Evolutionary conservation across 441 rosid genomes (phyloP), one percentile per base, ranked within the genome.

Genomic region (Populus hybrid): DNA sequence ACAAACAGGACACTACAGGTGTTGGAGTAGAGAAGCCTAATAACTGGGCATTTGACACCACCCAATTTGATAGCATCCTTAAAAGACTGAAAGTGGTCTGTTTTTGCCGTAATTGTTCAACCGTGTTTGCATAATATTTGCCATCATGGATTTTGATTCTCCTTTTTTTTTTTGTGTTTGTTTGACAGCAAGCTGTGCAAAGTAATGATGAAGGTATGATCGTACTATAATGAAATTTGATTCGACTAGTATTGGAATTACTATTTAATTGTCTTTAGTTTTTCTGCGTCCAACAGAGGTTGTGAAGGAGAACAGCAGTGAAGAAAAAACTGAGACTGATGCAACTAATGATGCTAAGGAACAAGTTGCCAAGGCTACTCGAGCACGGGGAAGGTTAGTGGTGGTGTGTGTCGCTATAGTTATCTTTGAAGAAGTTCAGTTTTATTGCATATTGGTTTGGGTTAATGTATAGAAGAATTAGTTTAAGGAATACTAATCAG

Each of bases 21-120:
- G 89, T 97, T 83, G 98, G 99, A 18, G 23, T 89, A 30, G 98
- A 94, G 73, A 97, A 97, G 92, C 97, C 92, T 7, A 97, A 93
- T 78, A 88, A 87, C 3, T 97, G 98, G 99, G 98, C 99, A 2
- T 97, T 97, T 61, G 98, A 97, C 86, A 90, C 98, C 3, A 85
- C 98, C 16, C 98, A 94, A 79, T 97, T 94, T 69, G 98, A 97
- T 88, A 90, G 89, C 80, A 94, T 97, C 79, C 97, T 97, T 76
- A 91, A 93, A 85, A 88, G 94, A 87, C 75, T 97, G 86, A 94
- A 89, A 92, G 99, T 97, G 98, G 99, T 93, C 81, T 79, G 78
- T 63, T 66, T 78, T 68, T 28, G 64, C 69, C 16, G 23, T 26
- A 32, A 3, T 79, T 21, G 3, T 53, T 24, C 42, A 57, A 26